Evolutionary conservation across 768 basidiomycete species (phyloP).

Genomic region (Rhizopogon roseolus): DNA sequence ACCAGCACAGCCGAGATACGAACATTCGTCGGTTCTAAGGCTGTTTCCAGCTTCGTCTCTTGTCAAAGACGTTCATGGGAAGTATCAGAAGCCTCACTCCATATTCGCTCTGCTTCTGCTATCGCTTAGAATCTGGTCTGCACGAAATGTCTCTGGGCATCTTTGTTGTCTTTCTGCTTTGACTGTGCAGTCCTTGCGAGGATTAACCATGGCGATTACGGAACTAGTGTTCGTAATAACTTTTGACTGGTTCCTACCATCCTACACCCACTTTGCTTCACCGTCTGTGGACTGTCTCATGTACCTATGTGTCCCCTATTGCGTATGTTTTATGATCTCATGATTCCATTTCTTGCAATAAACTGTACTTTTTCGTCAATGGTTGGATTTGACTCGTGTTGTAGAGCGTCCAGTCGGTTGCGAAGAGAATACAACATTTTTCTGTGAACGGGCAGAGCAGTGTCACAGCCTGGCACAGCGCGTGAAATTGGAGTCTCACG

Average conservation of each 20-base stretch:
- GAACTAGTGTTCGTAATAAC: neutral
- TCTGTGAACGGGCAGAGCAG: neutral
- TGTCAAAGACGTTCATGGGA: neutral
- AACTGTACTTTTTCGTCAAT: neutral
- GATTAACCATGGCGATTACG: neutral
- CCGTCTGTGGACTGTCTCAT: constrained; percentile 22
- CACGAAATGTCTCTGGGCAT: constrained; percentile 1
- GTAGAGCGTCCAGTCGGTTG: neutral
- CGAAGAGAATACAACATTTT: neutral
- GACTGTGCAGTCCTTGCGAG: neutral
- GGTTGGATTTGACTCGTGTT: neutral
- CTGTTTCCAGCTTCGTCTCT: neutral
- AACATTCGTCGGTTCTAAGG: constrained; percentile 1
- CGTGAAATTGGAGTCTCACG: neutral
- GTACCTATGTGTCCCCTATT: constrained; percentile 18
- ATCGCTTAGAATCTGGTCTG: neutral
- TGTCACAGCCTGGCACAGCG: neutral
- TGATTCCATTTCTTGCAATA: neutral
- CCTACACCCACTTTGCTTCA: neutral
- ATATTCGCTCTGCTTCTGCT: neutral
- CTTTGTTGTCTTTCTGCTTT: constrained; percentile 2
- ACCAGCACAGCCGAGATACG: neutral
- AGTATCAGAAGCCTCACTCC: constrained; percentile 1
- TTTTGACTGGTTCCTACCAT: neutral
- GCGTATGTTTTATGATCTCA: constrained; percentile 5